These are phyloP conservation scores for Thermomyces lanuginosus DNA, from an alignment of 2,329 filamentous ascomycete species.

Conservation along the genomic window DNA sequence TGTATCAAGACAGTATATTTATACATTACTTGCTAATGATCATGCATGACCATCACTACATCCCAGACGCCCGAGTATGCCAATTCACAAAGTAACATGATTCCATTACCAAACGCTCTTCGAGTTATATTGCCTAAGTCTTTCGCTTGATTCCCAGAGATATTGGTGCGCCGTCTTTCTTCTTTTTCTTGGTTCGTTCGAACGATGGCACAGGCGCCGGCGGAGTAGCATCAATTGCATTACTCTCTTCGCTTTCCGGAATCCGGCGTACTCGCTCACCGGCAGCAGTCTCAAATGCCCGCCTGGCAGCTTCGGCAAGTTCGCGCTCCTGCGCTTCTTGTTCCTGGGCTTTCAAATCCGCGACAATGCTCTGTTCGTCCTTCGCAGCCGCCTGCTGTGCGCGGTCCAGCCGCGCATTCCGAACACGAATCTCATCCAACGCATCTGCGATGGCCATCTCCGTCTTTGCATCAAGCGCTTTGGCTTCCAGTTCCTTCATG, in stretches of 20 bases:
- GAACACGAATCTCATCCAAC: slow-evolving; percentile 78
- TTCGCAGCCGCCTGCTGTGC: slow-evolving; percentile 56
- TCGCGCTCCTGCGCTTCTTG: slow-evolving; percentile 54
- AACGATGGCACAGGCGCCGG: slow-evolving; percentile 44
- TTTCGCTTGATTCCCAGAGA: slow-evolving; percentile 81
- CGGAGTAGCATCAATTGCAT: slow-evolving; percentile 15
- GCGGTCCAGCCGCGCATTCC: slow-evolving; percentile 75
- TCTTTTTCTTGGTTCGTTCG: slow-evolving; percentile 64
- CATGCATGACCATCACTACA: no score
- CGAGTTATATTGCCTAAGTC: no score
- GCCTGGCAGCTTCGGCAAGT: slow-evolving; percentile 63
- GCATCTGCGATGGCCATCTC: slow-evolving; percentile 97
- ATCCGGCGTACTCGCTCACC: slow-evolving; percentile 37
- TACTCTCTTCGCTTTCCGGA: slow-evolving; percentile 30
- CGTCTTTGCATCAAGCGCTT: slow-evolving; percentile 77
- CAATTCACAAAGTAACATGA: no score
- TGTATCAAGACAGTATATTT: no score
- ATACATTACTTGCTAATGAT: no score
- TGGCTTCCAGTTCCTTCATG: slow-evolving; percentile 89
- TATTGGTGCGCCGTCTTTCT: slow-evolving; percentile 74
- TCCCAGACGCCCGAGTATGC: no score
- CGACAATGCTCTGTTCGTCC: slow-evolving; percentile 37
- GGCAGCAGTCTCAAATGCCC: slow-evolving; percentile 54
- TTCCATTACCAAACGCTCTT: no score
- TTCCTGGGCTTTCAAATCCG: slow-evolving; percentile 42